Evolutionary conservation across 345 rosid genomes (phyloP).

Genomic region (Durio zibethinus): DNA sequence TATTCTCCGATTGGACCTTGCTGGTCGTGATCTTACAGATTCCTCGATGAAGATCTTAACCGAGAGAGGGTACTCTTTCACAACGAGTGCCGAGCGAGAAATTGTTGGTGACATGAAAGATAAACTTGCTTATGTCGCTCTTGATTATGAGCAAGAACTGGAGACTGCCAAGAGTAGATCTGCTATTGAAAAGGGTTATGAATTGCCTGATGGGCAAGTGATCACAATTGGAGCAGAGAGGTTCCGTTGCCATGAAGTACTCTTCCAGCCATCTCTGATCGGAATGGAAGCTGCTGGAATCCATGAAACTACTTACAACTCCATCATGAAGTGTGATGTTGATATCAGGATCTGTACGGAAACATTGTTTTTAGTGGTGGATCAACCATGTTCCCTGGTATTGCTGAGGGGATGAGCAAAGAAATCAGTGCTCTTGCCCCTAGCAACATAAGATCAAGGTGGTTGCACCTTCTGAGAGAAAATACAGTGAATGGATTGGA

Average conservation of each 20-base stretch:
- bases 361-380: constrained; percentile 54
- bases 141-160: constrained; percentile 51
- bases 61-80: constrained; percentile 53
- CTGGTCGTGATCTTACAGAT: constrained; percentile 56
- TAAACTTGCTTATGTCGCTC: constrained; percentile 51
- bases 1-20: constrained; percentile 48
- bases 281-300: constrained; percentile 52
- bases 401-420: constrained; percentile 54
- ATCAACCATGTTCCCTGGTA: constrained; percentile 54
- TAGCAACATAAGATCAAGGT: constrained; percentile 52
- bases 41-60: constrained; percentile 52
- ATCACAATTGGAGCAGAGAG: constrained; percentile 52
- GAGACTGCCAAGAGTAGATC: constrained; percentile 52
- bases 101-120: constrained; percentile 57
- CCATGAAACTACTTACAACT: constrained; percentile 48
- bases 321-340: constrained; percentile 48
- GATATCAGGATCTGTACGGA: constrained; percentile 47
- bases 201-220: constrained; percentile 49
- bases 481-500: constrained; percentile 58
- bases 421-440: constrained; percentile 50
- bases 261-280: constrained; percentile 48
- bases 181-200: constrained; percentile 40
- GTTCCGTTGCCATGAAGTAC: constrained; percentile 54
- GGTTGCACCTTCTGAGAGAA: constrained; percentile 57
- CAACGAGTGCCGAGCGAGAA: constrained; percentile 57